phyloP scores from a whole-genome alignment of 73 alveolate species.

The Urostyla sp. region DNA sequence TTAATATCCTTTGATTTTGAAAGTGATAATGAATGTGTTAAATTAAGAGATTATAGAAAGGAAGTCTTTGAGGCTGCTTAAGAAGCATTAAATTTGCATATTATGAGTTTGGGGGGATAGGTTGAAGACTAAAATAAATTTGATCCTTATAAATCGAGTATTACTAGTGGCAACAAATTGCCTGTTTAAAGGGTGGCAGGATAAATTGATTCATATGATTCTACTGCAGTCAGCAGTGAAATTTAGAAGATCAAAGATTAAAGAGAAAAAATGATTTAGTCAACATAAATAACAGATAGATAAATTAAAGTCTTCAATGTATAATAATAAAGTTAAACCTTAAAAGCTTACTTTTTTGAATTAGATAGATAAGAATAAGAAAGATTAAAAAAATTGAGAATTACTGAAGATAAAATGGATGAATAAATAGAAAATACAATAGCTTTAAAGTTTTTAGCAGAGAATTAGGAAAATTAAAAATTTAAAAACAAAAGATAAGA shows the following conservation, averaged over 20 bases:
- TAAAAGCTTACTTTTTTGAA: constrained; percentile 11
- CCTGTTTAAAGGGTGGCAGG: background rate
- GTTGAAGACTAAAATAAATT: constrained; percentile 6
- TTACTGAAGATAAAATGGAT: constrained; percentile 35
- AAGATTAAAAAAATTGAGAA: background rate
- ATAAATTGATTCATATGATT: constrained; percentile 38
- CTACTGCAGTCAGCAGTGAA: background rate
- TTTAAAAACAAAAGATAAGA: constrained; percentile 58
- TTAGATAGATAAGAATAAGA: constrained; percentile 4
- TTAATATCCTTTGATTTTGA: constrained; percentile 23
- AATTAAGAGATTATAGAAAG: background rate
- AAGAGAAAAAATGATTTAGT: constrained; percentile 44
- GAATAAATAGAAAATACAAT: constrained; percentile 32
- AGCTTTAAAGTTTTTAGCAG: constrained; percentile 64
- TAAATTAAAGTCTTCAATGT: constrained; percentile 54
- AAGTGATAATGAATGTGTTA: constrained; percentile 1
- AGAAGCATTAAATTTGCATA: constrained; percentile 10
- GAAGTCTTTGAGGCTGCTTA: background rate
- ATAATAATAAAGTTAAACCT: background rate
- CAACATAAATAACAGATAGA: constrained; percentile 51
- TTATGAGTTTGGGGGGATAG: constrained; percentile 55
- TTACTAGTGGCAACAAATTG: background rate
- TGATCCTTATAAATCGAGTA: constrained; percentile 42
- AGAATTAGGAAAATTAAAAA: constrained; percentile 35
- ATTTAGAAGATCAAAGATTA: constrained; percentile 55